A percentile compares a stretch with the other conserved stretches of the same genome.
Evolutionary conservation across 495 filamentous ascomycete species (phyloP).

Genomic region (Penicillium herquei): DNA sequence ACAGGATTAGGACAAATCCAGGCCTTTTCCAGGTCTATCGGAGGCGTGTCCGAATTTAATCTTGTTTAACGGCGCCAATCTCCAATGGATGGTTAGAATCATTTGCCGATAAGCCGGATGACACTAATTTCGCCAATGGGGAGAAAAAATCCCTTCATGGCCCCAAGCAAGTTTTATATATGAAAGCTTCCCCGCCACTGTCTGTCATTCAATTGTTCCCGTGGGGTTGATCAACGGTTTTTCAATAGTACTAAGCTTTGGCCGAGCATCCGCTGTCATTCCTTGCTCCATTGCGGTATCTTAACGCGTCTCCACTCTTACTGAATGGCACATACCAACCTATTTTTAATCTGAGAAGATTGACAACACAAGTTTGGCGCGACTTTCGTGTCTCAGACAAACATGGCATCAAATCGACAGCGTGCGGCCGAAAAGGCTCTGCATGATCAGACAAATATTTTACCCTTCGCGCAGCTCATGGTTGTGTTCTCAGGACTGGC

Average conservation of each 20-base stretch:
- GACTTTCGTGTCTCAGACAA: background rate
- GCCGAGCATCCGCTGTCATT: background rate
- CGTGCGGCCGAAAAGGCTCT: constrained; percentile 42
- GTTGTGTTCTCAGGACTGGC: constrained; percentile 55
- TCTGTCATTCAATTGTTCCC: too few species aligned
- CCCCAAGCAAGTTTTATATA: constrained; percentile 1
- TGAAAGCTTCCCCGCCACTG: constrained; percentile 1
- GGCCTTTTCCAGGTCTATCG: constrained; percentile 15
- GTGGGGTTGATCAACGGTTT: background rate
- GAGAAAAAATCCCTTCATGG: constrained; percentile 3
- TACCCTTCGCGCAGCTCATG: constrained; percentile 55
- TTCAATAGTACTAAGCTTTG: background rate
- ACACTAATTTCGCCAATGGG: constrained; percentile 7
- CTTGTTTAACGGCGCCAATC: constrained; percentile 11
- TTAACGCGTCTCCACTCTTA: background rate
- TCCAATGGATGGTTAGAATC: constrained; percentile 22
- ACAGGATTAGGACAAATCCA: constrained; percentile 13
- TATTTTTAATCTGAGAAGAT: background rate
- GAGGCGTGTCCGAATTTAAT: constrained; percentile 20
- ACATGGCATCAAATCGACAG: constrained; percentile 36
- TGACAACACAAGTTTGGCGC: background rate
- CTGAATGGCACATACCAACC: background rate
- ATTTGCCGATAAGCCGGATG: constrained; percentile 20
- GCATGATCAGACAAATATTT: constrained; percentile 56
- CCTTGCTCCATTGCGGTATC: background rate